Evolutionary conservation across 2,329 filamentous ascomycete species (phyloP).

Genomic region (Alternaria viburni): DNA sequence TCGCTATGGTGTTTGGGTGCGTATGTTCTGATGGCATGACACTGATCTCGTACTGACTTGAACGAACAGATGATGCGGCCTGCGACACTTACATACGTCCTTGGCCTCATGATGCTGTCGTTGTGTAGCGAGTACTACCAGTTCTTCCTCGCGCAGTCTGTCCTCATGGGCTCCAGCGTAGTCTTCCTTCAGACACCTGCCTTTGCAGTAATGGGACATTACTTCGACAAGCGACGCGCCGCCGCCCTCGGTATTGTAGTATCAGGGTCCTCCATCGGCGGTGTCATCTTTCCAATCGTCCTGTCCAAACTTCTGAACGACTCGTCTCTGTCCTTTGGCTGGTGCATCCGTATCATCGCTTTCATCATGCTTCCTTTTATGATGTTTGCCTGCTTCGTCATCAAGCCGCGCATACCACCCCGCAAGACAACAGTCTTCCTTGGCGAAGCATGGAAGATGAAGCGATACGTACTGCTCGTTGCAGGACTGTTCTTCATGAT

Average conservation of each 20-base stretch:
- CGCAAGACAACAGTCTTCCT: constrained; percentile 39
- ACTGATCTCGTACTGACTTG: neutral
- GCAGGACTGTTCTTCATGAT: constrained; percentile 62
- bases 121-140: constrained; percentile 60
- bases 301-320: constrained; percentile 35
- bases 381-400: constrained; percentile 57
- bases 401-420: constrained; percentile 57
- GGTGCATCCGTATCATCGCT: constrained; percentile 54
- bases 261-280: constrained; percentile 57
- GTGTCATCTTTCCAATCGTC: constrained; percentile 60
- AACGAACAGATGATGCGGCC: constrained; percentile 53
- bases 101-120: constrained; percentile 65
- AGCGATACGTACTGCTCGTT: constrained; percentile 47
- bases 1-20: constrained; percentile 51
- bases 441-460: constrained; percentile 32
- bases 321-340: constrained; percentile 63
- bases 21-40: neutral
- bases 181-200: constrained; percentile 57
- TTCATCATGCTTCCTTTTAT: constrained; percentile 66
- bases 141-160: constrained; percentile 57
- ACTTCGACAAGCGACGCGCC: constrained; percentile 57
- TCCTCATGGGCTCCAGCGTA: constrained; percentile 58
- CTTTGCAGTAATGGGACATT: constrained; percentile 52
- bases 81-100: constrained; percentile 60
- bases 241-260: constrained; percentile 56